These are phyloP conservation scores for Phialophora verrucosa DNA, from an alignment of 2,329 filamentous ascomycete genomes.

Conservation along the genomic window DNA sequence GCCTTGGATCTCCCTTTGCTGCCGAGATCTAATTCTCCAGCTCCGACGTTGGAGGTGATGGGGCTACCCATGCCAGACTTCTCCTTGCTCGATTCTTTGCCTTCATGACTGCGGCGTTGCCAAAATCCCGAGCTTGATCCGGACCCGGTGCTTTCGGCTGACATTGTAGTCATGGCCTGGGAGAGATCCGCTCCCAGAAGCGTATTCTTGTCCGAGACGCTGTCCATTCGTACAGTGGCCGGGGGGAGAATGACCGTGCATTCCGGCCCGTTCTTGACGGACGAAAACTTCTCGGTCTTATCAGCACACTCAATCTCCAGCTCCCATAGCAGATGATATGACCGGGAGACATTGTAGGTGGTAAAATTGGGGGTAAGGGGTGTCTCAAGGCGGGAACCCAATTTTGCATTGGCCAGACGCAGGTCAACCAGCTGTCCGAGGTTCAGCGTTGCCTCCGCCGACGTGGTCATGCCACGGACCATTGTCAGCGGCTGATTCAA, in stretches of 20 bases:
- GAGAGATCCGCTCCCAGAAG: constrained; percentile 3
- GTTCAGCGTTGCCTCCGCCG: constrained; percentile 20
- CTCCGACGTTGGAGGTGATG: not conserved
- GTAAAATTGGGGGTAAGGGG: constrained; percentile 35
- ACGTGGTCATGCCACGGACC: constrained; percentile 4
- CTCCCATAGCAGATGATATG: constrained; percentile 34
- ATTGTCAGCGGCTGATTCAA: constrained; percentile 18
- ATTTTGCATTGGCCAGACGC: constrained; percentile 29
- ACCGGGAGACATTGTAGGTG: constrained; percentile 34
- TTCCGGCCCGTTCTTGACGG: constrained; percentile 14
- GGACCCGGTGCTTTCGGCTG: constrained; percentile 14
- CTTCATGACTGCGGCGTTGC: constrained; percentile 15
- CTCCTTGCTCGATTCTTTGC: constrained; percentile 18
- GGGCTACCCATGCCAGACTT: constrained; percentile 12
- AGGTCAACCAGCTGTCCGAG: constrained; percentile 27
- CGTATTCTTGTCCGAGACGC: not conserved
- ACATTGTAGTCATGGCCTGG: constrained; percentile 10
- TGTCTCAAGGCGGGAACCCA: constrained; percentile 32
- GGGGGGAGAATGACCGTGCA: constrained; percentile 26
- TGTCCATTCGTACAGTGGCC: constrained; percentile 17
- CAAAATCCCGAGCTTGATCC: constrained; percentile 22
- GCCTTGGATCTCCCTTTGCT: constrained; percentile 22
- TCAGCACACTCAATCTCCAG: constrained; percentile 36
- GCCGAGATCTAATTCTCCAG: not conserved
- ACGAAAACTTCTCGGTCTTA: constrained; percentile 29